Base-by-base conservation (phyloP, 257 asterid genomes). In the Solanum clarkiae region DNA sequence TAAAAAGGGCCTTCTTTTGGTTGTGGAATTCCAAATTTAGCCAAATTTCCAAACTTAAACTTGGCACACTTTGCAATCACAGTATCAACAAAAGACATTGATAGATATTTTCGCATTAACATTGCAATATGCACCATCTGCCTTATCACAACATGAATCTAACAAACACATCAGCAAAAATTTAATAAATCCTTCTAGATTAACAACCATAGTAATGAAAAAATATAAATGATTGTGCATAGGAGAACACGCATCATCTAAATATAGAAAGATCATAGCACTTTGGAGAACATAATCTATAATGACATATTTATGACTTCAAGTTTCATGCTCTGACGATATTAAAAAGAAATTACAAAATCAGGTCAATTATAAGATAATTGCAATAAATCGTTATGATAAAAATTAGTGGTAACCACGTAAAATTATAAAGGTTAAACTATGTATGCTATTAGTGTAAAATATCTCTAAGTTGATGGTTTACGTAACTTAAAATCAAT, bases 1-100 rank as follows among this genome's bases (percentile, higher is more conserved):
- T 13, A 44, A 66, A 93, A 92, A 0, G 98, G 95, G 14, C 97
- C 97, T 36, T 85, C 55, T 6, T 13, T 40, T 1, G 97, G 97
- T 80, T 86, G 90, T 56, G 49, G 9, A 44, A 94, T 59, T 3
- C 94, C 98, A 40, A 85, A 90, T 0, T 47, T 10, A 0, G 87
- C 84, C 22, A 93, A 89, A 71, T 92, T 45, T 55, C 95, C 95
- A 15, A 57, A 81, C 10, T 29, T 54, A 2, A 82, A 11, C 7
- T 80, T 83, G 29, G 86, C 82, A 16, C 86, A 44, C n/a, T 70
- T 15, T 13, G 86, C 6, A 1, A 89, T 40, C 2, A 90, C 3
- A 0, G 80, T 84, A 69, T 93, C 95, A 79, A 91, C 94, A 1
- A 82, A 0, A 57, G 69, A 42, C 3, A 86, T 1, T 20, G 91